Evolutionary conservation across 2,329 filamentous ascomycete genomes (phyloP), one percentile per base, ranked within the genome.

Genomic region (Thelonectria blattea): DNA sequence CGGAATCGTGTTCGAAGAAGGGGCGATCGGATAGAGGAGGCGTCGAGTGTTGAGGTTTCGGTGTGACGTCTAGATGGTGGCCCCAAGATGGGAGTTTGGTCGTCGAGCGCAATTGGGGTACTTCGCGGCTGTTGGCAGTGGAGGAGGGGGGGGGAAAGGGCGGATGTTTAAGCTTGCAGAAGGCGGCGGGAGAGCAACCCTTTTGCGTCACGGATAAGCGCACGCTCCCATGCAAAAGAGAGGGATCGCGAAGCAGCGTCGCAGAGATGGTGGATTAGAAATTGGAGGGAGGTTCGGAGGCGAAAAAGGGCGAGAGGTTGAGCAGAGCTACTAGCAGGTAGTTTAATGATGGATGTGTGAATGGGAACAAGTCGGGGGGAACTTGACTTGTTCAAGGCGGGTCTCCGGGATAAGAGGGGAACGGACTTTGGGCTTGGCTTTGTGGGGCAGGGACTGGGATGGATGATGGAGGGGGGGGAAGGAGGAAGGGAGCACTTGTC

Each of bases 61-160:
- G 53, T 7, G 47, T 17, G 27, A 20, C 8, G 37, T 5, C 22
- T 39, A 27, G 34, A 30, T 51, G 37, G 57, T 41, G 20, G 14
- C 37, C 42, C 18, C 45, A 51, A 22, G 18, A 24, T 24, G 15
- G 12, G 42, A 41, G 30, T 47, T n/a, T 32, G 12, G 53, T 56
- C 20, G 53, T 49, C 30, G 45, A 42, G 53, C 34, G 53, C 45
- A 39, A 50, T 51, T 37, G 34, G 12, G 34, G 34, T 37, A 37
- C 12, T 14, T 15, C 11, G 34, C 34, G 55, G 30, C 22, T n/a
- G 32, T 18, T 24, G 24, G 27, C 45, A 39, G 46, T 32, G 42
- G 55, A 46, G 55, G 39, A 22, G 42, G 49, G 55, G 41, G 43
- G 41, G 32, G 32, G 39, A 49, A n/a, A n/a, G 46, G 43, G 39